Evolutionary conservation across 768 basidiomycete genomes (phyloP).

Genomic region (Kwoniella pini): DNA sequence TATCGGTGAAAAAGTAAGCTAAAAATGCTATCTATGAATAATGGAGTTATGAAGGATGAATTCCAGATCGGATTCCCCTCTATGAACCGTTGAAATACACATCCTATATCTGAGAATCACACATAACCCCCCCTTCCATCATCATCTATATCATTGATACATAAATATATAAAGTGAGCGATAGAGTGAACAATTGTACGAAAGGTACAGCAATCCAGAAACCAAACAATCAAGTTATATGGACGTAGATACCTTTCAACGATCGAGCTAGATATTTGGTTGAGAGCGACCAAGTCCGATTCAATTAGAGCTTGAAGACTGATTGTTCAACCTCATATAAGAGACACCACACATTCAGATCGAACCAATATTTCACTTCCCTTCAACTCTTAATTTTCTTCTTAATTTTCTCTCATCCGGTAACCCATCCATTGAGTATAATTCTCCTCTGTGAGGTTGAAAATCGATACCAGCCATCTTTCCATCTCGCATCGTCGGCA

Average conservation of each 20-base stretch:
- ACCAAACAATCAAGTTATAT: not conserved
- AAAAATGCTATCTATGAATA: too few species aligned
- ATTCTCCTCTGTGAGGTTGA: not conserved
- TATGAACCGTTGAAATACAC: not conserved
- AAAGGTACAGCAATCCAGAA: not conserved
- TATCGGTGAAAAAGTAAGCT: not conserved
- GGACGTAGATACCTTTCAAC: constrained; percentile 2
- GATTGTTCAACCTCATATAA: too few species aligned
- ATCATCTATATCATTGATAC: too few species aligned
- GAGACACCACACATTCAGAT: not conserved
- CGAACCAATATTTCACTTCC: not conserved
- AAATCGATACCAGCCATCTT: constrained; percentile 5
- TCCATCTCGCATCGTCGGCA: not conserved
- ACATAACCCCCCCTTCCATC: not conserved
- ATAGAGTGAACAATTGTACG: too few species aligned
- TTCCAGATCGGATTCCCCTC: too few species aligned
- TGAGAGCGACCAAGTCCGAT: too few species aligned
- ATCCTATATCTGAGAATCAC: not conserved
- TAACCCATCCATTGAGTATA: not conserved
- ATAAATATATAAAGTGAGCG: too few species aligned
- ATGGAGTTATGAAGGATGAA: too few species aligned
- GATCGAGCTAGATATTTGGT: not conserved
- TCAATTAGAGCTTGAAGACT: not conserved
- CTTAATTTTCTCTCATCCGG: too few species aligned
- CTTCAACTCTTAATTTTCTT: not conserved